These are phyloP conservation scores for Friedmanniomyces simplex DNA, from an alignment of 495 filamentous ascomycete genomes.

Conservation along the genomic window DNA sequence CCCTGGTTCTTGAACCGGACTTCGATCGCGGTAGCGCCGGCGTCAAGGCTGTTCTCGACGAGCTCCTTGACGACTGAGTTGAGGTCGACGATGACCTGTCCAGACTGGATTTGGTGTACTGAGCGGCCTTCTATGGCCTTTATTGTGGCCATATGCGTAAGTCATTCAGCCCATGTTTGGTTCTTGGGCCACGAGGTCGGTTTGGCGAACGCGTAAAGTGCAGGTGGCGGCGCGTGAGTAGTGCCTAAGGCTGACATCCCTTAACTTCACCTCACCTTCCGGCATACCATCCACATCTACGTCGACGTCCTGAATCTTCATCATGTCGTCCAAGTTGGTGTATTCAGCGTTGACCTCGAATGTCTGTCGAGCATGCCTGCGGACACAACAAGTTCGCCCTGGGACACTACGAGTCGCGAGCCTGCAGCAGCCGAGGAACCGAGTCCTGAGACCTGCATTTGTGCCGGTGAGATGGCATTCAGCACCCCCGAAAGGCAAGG, in stretches of 20 bases:
- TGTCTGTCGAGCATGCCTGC: background rate
- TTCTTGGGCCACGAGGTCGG: background rate
- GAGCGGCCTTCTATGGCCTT: constrained; percentile 85
- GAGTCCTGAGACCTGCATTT: constrained; percentile 3
- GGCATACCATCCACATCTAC: background rate
- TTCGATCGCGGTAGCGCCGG: constrained; percentile 58
- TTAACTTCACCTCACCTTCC: background rate
- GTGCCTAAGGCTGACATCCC: background rate
- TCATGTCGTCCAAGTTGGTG: background rate
- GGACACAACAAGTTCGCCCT: background rate
- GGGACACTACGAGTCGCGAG: background rate
- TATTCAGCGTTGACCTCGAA: background rate
- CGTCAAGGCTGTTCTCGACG: constrained; percentile 84
- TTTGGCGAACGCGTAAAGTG: constrained; percentile 6
- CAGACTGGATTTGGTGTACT: constrained; percentile 97
- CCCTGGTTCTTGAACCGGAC: constrained; percentile 37
- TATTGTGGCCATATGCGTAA: constrained; percentile 64
- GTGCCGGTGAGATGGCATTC: constrained; percentile 12
- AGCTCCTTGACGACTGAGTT: constrained; percentile 81
- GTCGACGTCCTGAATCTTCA: background rate
- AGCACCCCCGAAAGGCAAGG: constrained; percentile 7
- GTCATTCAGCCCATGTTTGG: constrained; percentile 36
- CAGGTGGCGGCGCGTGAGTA: background rate
- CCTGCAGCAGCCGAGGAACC: background rate
- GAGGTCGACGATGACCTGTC: constrained; percentile 87